phyloP scores from a whole-genome alignment of 805 yeast genomes.

The Diddensiella santjacobensis region DNA sequence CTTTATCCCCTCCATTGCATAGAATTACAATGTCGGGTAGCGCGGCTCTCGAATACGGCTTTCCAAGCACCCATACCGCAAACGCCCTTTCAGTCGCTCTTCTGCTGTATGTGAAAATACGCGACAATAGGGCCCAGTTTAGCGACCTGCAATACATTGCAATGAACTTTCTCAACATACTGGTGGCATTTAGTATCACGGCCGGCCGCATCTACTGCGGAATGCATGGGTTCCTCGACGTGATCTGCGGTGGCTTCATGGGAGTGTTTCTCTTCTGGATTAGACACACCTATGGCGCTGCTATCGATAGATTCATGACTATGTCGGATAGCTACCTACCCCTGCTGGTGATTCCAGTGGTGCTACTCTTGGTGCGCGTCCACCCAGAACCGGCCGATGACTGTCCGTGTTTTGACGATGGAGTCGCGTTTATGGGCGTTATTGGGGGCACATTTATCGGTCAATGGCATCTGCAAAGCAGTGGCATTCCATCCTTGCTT shows the following conservation, averaged over 20 bases:
- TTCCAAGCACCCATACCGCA: conserved; percentile 92
- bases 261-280: conserved; percentile 55
- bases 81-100: conserved; percentile 83
- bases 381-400: conserved; percentile 87
- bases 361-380: conserved; percentile 45
- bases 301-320: conserved; percentile 47
- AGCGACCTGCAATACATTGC: conserved; percentile 1
- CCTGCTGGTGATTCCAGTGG: conserved; percentile 27
- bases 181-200: conserved; percentile 63
- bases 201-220: conserved; percentile 91
- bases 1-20: conserved; percentile 85
- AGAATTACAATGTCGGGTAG: conserved; percentile 88
- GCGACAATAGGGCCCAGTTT: conserved; percentile 6
- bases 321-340: conserved; percentile 6
- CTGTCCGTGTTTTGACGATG: conserved; percentile 95
- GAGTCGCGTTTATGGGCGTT: conserved; percentile 90
- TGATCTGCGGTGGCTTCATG: conserved; percentile 57
- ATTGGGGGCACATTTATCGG: conserved; percentile 69
- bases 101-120: conserved; percentile 35
- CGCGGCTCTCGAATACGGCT: conserved; percentile 90
- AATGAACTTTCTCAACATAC: conserved; percentile 15
- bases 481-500: neutral
- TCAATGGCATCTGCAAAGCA: conserved; percentile 42
- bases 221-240: conserved; percentile 91
- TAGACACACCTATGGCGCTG: conserved; percentile 40